Conservation (phyloP, 495 filamentous ascomycete genomes). For the Thozetella sp. region DNA sequence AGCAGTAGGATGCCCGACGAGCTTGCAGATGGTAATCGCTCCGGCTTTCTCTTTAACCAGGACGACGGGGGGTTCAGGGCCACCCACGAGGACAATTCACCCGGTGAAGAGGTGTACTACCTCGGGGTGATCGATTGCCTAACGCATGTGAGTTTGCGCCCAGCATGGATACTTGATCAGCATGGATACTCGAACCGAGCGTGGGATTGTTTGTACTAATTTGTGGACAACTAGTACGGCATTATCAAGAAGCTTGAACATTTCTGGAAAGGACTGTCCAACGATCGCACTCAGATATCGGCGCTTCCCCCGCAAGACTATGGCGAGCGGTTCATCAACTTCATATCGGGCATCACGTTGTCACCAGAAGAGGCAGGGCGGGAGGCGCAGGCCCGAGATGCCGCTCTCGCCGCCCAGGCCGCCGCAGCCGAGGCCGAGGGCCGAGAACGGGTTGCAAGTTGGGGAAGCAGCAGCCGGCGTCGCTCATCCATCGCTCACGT, state of each 20-base stretch:
- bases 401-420: constrained; percentile 37
- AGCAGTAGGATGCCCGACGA: constrained; percentile 88
- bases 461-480: constrained; percentile 13
- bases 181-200: no score
- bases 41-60: constrained; percentile 75
- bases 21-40: constrained; percentile 60
- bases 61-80: constrained; percentile 94
- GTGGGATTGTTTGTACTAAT: no score
- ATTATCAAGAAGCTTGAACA: constrained; percentile 87
- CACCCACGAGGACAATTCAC: constrained; percentile 84
- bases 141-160: constrained; percentile 74
- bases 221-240: constrained; percentile 63
- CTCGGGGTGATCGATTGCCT: constrained; percentile 97
- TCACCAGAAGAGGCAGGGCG: constrained; percentile 79
- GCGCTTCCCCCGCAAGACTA: constrained; percentile 91
- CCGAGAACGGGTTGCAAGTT: constrained; percentile 27
- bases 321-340: constrained; percentile 91
- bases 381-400: constrained; percentile 54
- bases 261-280: constrained; percentile 89
- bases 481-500: constrained; percentile 20
- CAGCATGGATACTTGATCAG: no score
- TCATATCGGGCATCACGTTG: constrained; percentile 89
- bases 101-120: constrained; percentile 94
- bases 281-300: constrained; percentile 82
- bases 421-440: constrained; percentile 32